Conservation (phyloP, 208 protist species). For the Trichomonas tenax region DNA sequence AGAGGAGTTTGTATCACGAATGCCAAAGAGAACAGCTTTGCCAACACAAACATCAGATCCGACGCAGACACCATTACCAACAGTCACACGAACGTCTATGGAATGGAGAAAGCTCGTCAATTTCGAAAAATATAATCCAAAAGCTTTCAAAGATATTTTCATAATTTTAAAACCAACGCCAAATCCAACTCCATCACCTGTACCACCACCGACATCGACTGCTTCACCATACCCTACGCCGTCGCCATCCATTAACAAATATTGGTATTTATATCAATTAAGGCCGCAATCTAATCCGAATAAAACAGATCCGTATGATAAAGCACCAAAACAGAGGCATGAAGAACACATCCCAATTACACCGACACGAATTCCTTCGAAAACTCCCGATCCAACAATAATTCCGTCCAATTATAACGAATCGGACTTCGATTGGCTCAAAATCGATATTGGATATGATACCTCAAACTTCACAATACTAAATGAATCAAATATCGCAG, state of each 20-base stretch:
- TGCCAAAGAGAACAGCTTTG: neutral
- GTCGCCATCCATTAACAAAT: neutral
- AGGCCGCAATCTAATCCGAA: neutral
- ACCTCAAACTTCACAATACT: neutral
- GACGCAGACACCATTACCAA: neutral
- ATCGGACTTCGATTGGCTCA: neutral
- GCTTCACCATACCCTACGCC: neutral
- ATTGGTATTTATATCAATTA: neutral
- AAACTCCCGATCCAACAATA: neutral
- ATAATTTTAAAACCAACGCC: neutral
- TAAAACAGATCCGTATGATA: neutral
- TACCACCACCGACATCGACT: neutral
- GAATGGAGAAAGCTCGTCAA: neutral
- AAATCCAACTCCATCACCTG: neutral
- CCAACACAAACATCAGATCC: neutral
- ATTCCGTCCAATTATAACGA: neutral
- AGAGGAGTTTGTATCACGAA: neutral
- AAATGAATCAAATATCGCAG: neutral
- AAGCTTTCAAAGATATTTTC: neutral
- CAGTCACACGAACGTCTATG: neutral
- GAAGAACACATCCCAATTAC: neutral
- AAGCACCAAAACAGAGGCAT: neutral
- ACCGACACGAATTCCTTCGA: neutral
- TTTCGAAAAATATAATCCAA: neutral
- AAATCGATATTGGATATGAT: neutral